Conservation (phyloP, 2,329 filamentous ascomycete genomes). For the Gnomoniopsis smithogilvyi region DNA sequence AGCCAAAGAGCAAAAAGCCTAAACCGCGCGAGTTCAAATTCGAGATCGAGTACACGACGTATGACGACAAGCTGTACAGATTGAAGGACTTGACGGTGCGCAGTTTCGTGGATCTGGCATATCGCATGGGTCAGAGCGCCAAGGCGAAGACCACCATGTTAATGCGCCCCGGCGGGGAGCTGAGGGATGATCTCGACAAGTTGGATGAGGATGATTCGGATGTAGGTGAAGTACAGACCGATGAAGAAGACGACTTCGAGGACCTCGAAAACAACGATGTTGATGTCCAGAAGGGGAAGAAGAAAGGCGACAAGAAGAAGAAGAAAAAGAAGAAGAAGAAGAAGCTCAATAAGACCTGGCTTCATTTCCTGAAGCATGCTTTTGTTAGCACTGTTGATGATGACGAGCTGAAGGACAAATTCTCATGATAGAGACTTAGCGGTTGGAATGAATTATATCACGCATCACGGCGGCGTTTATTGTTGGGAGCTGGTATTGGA, state of each 20-base stretch:
- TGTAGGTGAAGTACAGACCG: constrained; percentile 25
- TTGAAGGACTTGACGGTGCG: constrained; percentile 81
- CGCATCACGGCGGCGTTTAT: neutral
- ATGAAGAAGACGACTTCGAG: constrained; percentile 25
- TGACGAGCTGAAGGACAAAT: constrained; percentile 55
- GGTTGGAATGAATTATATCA: neutral
- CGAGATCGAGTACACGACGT: constrained; percentile 84
- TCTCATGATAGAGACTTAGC: constrained; percentile 6
- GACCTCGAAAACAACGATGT: constrained; percentile 25
- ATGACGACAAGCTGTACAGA: constrained; percentile 69
- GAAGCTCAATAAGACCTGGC: constrained; percentile 68
- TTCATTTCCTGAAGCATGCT: constrained; percentile 72
- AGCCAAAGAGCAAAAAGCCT: constrained; percentile 50
- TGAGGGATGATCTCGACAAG: constrained; percentile 6
- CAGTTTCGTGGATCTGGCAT: constrained; percentile 76
- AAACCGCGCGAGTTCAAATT: constrained; percentile 66
- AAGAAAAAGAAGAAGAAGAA: constrained; percentile 51
- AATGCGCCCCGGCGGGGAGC: constrained; percentile 5
- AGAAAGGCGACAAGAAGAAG: constrained; percentile 42
- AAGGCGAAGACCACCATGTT: constrained; percentile 21
- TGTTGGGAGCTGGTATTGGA: neutral
- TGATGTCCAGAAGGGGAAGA: constrained; percentile 39
- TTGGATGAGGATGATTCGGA: constrained; percentile 18
- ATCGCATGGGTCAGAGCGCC: constrained; percentile 64
- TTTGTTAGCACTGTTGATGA: constrained; percentile 72